Percentiles rank a stretch among this genome's conserved stretches.
phyloP scores from a whole-genome alignment of 768 basidiomycete genomes.

The Flagelloscypha sp. region DNA sequence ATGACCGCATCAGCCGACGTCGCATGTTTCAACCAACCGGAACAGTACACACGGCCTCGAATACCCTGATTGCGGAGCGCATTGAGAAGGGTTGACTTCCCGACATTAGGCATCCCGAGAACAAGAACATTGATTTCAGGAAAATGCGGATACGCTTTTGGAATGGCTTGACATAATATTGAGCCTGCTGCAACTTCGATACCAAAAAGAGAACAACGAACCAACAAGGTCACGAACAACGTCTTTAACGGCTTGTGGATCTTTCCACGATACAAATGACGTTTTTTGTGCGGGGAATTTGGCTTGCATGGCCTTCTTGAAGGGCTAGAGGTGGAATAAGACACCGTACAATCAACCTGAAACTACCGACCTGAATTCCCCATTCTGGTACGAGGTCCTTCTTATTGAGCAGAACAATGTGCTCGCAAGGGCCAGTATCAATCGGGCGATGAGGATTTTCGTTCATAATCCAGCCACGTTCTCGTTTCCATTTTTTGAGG shows the following conservation, averaged over 20 bases:
- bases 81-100: conserved; percentile 92
- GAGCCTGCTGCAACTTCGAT: too few species aligned
- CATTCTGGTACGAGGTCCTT: conserved; percentile 83
- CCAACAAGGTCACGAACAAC: conserved; percentile 4
- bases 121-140: conserved; percentile 84
- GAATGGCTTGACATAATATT: conserved; percentile 42
- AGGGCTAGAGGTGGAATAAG: conserved; percentile 44
- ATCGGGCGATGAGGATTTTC: conserved; percentile 30
- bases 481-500: conserved; percentile 58
- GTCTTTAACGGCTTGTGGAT: conserved; percentile 19
- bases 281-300: conserved; percentile 64
- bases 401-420: conserved; percentile 89
- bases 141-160: conserved; percentile 57
- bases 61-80: conserved; percentile 83
- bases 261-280: conserved; percentile 68
- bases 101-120: conserved; percentile 98
- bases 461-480: conserved; percentile 51
- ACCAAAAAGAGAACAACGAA: too few species aligned
- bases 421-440: conserved; percentile 54
- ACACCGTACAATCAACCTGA: conserved; percentile 7
- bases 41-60: conserved; percentile 59
- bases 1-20: conserved; percentile 4
- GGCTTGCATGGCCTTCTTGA: conserved; percentile 59
- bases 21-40: conserved; percentile 4
- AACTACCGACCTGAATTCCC: conserved; percentile 76